Evolutionary conservation across 257 asterid genomes (phyloP).

Genomic region (Plectranthus barbatus): DNA sequence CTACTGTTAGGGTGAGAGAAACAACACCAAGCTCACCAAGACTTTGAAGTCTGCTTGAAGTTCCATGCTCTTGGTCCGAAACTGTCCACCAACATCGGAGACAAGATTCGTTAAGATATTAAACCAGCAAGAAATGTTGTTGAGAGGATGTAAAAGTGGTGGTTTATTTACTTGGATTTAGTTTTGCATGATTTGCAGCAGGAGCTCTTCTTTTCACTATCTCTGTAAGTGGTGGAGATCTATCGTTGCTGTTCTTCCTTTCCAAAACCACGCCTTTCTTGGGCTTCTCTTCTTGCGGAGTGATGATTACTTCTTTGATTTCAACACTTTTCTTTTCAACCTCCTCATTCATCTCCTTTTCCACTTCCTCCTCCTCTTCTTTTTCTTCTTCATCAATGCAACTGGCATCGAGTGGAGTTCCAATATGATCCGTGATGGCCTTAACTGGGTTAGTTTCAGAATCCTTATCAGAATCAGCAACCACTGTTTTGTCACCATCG

Average conservation of each 20-base stretch:
- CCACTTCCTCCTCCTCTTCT: conserved; percentile 14
- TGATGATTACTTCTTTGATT: conserved; percentile 24
- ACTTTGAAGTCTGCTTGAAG: conserved; percentile 50
- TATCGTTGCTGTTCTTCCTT: conserved; percentile 33
- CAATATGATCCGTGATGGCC: conserved; percentile 22
- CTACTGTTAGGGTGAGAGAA: neutral
- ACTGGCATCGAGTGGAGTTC: neutral
- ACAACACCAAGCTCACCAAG: conserved; percentile 39
- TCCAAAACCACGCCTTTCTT: conserved; percentile 27
- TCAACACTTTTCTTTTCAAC: conserved; percentile 27
- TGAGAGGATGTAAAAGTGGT: neutral
- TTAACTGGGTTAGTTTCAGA: conserved; percentile 21
- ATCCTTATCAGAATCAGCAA: conserved; percentile 6
- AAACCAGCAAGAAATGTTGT: neutral
- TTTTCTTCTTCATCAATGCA: neutral
- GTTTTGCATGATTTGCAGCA: conserved; percentile 14
- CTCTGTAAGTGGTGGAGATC: conserved; percentile 27
- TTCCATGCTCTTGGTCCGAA: conserved; percentile 28
- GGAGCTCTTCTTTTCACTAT: conserved; percentile 31
- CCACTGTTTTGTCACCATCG: neutral
- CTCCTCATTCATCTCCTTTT: conserved; percentile 19
- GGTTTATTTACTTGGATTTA: conserved; percentile 44
- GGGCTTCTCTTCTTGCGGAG: conserved; percentile 23
- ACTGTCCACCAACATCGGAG: neutral
- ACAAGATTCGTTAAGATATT: neutral